Percentiles rank a stretch among this genome's conserved stretches.
Evolutionary conservation across 73 alveolate genomes (phyloP).

Genomic region (Blepharisma japonicum): DNA sequence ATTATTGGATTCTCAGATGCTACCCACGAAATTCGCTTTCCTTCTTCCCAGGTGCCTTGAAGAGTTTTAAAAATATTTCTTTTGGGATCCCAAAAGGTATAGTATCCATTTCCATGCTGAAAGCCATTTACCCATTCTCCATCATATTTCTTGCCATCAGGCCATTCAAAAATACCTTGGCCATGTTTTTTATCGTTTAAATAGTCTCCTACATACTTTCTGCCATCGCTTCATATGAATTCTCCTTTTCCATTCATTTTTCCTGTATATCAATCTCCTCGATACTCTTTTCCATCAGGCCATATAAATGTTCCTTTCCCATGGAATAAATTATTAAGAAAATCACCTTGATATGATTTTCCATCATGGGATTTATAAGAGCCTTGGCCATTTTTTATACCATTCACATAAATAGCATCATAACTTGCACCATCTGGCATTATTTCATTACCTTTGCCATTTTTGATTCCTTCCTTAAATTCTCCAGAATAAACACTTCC

Average conservation of each 20-base stretch:
- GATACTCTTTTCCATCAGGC: conserved; percentile 47
- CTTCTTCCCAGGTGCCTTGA: too few relatives aligned
- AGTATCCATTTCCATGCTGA: conserved; percentile 76
- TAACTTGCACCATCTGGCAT: conserved; percentile 29
- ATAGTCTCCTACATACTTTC: conserved; percentile 45
- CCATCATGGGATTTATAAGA: conserved; percentile 54
- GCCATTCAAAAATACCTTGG: conserved; percentile 57
- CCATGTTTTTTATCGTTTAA: conserved; percentile 25
- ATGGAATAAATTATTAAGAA: conserved; percentile 30
- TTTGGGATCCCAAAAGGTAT: too few relatives aligned
- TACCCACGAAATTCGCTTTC: too few relatives aligned
- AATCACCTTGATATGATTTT: conserved; percentile 47
- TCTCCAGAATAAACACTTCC: conserved; percentile 37
- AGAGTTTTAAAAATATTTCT: too few relatives aligned
- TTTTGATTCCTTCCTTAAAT: conserved; percentile 38
- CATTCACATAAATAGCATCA: conserved; percentile 35
- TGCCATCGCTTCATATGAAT: conserved; percentile 39
- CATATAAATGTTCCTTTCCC: conserved; percentile 45
- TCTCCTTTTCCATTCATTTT: conserved; percentile 38
- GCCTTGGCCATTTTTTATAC: conserved; percentile 49
- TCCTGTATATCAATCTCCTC: conserved; percentile 28
- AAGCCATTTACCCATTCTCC: conserved; percentile 83
- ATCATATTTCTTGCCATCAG: conserved; percentile 76
- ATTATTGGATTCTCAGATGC: too few relatives aligned
- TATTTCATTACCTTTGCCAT: conserved; percentile 36